Base-by-base conservation (phyloP, 139 green algal genomes). In the Chlamydomonas incerta region DNA sequence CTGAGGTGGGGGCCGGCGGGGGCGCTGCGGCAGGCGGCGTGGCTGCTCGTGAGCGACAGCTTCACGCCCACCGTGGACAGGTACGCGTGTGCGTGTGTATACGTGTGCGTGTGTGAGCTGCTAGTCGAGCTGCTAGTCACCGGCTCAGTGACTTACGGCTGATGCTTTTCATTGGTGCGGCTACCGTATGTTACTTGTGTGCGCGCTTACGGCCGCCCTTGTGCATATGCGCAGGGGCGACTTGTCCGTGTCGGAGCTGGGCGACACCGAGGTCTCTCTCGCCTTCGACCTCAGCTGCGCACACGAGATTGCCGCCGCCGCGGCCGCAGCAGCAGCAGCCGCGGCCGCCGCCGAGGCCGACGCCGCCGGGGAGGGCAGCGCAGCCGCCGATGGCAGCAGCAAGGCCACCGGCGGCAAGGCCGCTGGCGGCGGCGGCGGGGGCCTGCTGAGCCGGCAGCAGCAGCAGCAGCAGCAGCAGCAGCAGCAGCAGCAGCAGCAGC, bases 11-110 rank as follows among this genome's bases (percentile, higher is more conserved):
- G 60, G 35, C 75, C 60, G 33, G 60, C 14, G 60, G 75, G 75
- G 3, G 57, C 17, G 35, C 35, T 47, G 75, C 31, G 24, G 31
- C 35, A 82, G 31, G 29, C 26, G 5, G 24, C 60, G 13, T 82
- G 60, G 60, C 75, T 82, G 26, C 62, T 82, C 37, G 75, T 82
- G 24, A 82, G 37, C 60, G 75, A 82, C 75, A 72, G 60, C 75
- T 82, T 82, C 28, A 24, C 60, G 26, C 75, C 75, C 26, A 47
- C 26, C 15, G 58, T 82, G 26, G 75, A 72, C 75, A 46, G 75
- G 75, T 82, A 15, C 5, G 69, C 21, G 69, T 5, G n/a, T 33
- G 65, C n/a, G 15, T 46, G 31, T 1, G 62, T 68, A 23, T 68
- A 33, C 26, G 28, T 31, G 28, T 68, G 62, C 11, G 28, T 31